These are phyloP conservation scores for Colletotrichum somersetense DNA, from an alignment of 2,329 filamentous ascomycete genomes.

Conservation along the genomic window DNA sequence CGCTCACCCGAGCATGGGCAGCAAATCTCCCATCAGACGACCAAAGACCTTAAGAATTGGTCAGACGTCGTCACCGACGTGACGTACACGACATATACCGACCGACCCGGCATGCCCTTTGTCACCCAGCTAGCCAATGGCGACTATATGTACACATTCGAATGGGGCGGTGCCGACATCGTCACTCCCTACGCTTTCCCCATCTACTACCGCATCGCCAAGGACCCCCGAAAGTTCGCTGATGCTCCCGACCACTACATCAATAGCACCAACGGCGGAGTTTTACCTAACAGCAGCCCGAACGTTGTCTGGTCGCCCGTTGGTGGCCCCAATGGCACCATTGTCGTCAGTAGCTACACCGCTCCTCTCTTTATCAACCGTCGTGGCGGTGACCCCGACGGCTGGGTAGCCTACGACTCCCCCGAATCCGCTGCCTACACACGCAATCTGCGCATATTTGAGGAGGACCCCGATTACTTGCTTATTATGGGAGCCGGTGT, in stretches of 20 bases:
- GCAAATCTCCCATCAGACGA: conserved; percentile 75
- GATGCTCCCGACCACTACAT: conserved; percentile 50
- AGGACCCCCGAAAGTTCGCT: conserved; percentile 54
- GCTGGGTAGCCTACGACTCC: conserved; percentile 53
- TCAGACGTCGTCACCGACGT: conserved; percentile 69
- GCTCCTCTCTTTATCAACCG: conserved; percentile 58
- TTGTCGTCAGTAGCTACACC: conserved; percentile 56
- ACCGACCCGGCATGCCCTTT: conserved; percentile 77
- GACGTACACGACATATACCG: conserved; percentile 70
- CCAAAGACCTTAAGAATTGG: conserved; percentile 72
- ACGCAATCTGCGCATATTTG: conserved; percentile 52
- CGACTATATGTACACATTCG: conserved; percentile 74
- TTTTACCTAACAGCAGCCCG: conserved; percentile 55
- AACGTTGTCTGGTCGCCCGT: conserved; percentile 59
- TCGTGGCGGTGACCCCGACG: conserved; percentile 52
- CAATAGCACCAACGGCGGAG: conserved; percentile 49
- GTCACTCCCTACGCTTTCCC: conserved; percentile 54
- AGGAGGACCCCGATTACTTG: conserved; percentile 50
- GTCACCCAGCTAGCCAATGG: conserved; percentile 69
- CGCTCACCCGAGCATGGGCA: conserved; percentile 75
- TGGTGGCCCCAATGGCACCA: conserved; percentile 60
- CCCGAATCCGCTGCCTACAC: conserved; percentile 55
- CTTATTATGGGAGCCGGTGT: conserved; percentile 61
- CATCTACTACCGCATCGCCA: conserved; percentile 60
- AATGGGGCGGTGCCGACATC: conserved; percentile 65